phyloP scores from a whole-genome alignment of 139 green algal genomes.

The Nannochloris sp. region DNA sequence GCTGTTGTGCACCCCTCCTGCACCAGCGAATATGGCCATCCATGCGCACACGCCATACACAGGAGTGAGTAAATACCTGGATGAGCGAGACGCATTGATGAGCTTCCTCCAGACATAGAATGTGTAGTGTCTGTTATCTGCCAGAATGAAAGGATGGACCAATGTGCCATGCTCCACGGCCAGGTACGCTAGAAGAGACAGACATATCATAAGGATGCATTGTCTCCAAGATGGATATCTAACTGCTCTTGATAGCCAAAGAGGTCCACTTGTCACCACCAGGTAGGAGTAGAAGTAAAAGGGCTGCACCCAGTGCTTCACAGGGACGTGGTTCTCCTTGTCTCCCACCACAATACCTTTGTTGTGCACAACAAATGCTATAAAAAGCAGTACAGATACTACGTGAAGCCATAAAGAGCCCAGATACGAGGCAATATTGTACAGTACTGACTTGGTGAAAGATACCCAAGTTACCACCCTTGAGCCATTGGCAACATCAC shows the following conservation, averaged over 20 bases:
- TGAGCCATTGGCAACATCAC: too few species aligned
- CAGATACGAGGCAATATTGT: too few species aligned
- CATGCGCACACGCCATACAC: slow-evolving; percentile 27
- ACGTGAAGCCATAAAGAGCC: slow-evolving; percentile 33
- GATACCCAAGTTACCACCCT: too few species aligned
- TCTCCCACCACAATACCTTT: slow-evolving; percentile 80
- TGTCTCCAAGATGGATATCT: background rate
- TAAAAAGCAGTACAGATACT: slow-evolving; percentile 39
- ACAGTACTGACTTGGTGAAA: too few species aligned
- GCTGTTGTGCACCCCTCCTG: too few species aligned
- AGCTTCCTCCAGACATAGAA: slow-evolving; percentile 85
- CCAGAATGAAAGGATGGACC: slow-evolving; percentile 83
- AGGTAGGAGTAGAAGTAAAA: slow-evolving; percentile 71
- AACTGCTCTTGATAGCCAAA: background rate
- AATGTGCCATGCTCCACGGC: slow-evolving; percentile 35
- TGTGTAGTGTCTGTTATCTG: slow-evolving; percentile 91
- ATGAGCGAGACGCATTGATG: slow-evolving; percentile 12
- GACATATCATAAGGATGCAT: background rate
- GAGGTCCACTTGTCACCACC: slow-evolving; percentile 27
- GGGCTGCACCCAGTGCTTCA: slow-evolving; percentile 63
- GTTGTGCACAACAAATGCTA: slow-evolving; percentile 69
- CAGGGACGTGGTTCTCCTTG: slow-evolving; percentile 53
- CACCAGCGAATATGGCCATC: too few species aligned
- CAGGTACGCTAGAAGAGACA: background rate
- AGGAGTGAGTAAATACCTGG: slow-evolving; percentile 40